Evolutionary conservation across 192 early-diverging fungal species (phyloP).

Genomic region (Mortierella antarctica): DNA sequence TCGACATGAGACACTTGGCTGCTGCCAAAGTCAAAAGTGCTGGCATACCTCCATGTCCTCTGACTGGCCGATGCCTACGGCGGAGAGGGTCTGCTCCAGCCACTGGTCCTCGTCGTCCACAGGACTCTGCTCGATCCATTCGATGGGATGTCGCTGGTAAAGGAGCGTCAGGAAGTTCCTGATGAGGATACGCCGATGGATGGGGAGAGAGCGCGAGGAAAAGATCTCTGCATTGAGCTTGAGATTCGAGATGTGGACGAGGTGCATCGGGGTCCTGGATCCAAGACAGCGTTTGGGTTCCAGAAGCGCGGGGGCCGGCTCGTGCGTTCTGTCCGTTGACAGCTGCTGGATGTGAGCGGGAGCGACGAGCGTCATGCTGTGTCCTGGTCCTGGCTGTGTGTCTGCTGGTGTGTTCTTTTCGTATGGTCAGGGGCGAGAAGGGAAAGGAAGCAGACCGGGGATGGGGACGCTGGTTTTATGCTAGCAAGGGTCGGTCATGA

Average conservation of each 20-base stretch:
- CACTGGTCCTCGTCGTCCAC: conserved; percentile 36
- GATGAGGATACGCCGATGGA: conserved; percentile 38
- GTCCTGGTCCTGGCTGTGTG: background rate
- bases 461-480: too few species aligned
- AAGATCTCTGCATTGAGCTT: conserved; percentile 39
- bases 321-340: background rate
- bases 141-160: conserved; percentile 36
- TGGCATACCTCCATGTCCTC: background rate
- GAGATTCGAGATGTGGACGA: conserved; percentile 34
- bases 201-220: conserved; percentile 28
- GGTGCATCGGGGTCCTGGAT: conserved; percentile 29
- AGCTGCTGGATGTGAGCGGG: background rate
- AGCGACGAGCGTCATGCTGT: background rate
- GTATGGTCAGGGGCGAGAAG: too few species aligned
- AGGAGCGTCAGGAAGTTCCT: conserved; percentile 43
- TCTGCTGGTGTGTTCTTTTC: too few species aligned
- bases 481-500: too few species aligned
- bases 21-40: background rate
- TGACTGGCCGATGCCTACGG: conserved; percentile 20
- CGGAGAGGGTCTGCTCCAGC: conserved; percentile 47
- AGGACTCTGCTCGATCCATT: conserved; percentile 24
- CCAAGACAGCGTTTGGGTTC: conserved; percentile 21
- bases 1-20: too few species aligned
- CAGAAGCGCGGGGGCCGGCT: conserved; percentile 23
- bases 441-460: too few species aligned